Evolutionary conservation across 2,329 filamentous ascomycete species (phyloP), one percentile per base, ranked within the genome.

Genomic region (Dissoconium aciculare): DNA sequence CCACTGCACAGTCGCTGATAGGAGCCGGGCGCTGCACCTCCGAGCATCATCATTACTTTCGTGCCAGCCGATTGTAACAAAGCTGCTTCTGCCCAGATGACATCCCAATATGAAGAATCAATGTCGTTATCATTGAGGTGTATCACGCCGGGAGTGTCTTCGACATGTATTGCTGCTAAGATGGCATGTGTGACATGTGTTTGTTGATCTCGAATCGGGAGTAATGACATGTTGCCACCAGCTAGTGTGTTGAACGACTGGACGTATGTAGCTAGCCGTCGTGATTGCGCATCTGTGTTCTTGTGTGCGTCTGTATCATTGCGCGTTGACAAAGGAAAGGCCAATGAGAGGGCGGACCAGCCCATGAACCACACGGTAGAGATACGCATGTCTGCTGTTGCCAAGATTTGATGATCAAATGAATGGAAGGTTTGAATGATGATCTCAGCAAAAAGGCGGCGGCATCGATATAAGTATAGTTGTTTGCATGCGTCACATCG

Each of bases 21-120:
- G 25, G 40, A 43, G 11, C 48, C 46, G 17, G 32, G 27, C 3
- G 47, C 46, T n/a, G 47, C 45, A 25, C 47, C 48, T 5, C 48
- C 48, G 10, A 51, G 34, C 48, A 51, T 51, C 36, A 50, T 41
- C 37, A 51, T 42, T 9, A 51, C 46, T 34, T 48, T 50, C 14
- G 51, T 40, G 17, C 49, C 49, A 4, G 27, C 25, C 6, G 26
- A 16, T 28, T 52, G 49, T 3, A 52, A 28, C 14, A 39, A 30
- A n/a, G 37, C 36, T 11, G 39, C 42, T 26, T 51, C 44, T 5
- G 32, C 33, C 46, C 46, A 52, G 12, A 49, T 25, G 3, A 26
- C 31, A 14, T 43, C 40, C 23, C 30, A 49, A 15, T 36, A 31
- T 2, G 42, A 33, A 14, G 34, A 31, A 33, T 46, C 43, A 3